Base-by-base conservation (phyloP, 257 asterid species). In the Cruciata laevipes region DNA sequence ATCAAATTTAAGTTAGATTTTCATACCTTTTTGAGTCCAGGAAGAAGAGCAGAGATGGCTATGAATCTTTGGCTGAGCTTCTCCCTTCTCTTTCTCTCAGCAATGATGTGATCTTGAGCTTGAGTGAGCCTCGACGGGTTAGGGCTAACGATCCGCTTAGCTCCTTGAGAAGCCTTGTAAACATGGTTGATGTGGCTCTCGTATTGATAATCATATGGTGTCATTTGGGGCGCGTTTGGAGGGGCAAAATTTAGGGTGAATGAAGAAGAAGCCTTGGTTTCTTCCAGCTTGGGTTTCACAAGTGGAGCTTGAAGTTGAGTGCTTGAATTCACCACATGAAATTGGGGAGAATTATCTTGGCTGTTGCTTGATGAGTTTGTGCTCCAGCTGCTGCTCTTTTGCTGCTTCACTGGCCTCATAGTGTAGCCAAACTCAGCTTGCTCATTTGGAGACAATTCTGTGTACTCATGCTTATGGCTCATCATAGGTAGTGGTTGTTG, bases 61-160 rank as follows among this genome's bases (percentile, higher is more conserved):
- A 91, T 86, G 86, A 91, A 89, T 64, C 87, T 85, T 68, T 86
- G 95, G 81, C 84, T 89, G 65, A 89, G 90, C 37, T 87, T 91
- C 74, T 91, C 95, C 63, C 96, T 80, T 67, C 96, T 78, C 74
- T 79, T 87, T 67, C 98, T 82, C 84, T 91, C 98, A 33, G 96
- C 96, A 24, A 91, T 70, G 58, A 89, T 82, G 69, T 89, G 96
- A 73, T 89, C 96, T 62, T 87, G 96, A 25, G 90, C 83, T 44
- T 79, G 89, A 52, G 87, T 13, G 30, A 78, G 52, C 69, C 76
- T 77, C 7, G n/a, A 4, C 24, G 75, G 70, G 24, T 33, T 75
- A 18, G 80, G 72, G 73, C 20, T 47, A 47, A 67, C 69, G 62
- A 74, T 35, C 68, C 81, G 83, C 74, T 84, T 80, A 32, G 76